Conservation (phyloP, 352 stramenopile species). For the Phytophthora pluvialis region DNA sequence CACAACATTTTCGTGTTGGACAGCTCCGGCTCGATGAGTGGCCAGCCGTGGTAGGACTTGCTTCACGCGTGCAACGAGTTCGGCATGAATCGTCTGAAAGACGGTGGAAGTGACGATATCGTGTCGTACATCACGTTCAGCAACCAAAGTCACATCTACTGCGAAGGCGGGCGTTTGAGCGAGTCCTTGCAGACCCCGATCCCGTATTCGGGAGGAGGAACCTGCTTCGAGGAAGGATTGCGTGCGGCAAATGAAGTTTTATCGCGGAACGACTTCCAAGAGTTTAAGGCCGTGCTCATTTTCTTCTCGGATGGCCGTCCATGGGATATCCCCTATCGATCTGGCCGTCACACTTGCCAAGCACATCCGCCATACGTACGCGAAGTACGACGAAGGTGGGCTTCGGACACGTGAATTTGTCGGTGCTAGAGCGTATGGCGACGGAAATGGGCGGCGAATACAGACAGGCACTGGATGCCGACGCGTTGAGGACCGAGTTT, state of each 20-base stretch:
- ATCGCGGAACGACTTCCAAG: conserved; percentile 57
- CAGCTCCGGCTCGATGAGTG: conserved; percentile 47
- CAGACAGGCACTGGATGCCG: conserved; percentile 31
- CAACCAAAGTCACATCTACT: conserved; percentile 18
- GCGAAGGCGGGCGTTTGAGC: conserved; percentile 21
- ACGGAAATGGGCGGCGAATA: conserved; percentile 59
- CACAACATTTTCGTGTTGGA: conserved; percentile 56
- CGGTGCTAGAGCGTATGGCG: conserved; percentile 53
- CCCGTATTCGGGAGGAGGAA: conserved; percentile 46
- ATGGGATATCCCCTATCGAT: conserved; percentile 27
- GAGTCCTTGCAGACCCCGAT: conserved; percentile 8
- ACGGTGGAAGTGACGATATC: conserved; percentile 32
- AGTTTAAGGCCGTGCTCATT: conserved; percentile 48
- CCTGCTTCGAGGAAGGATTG: conserved; percentile 47
- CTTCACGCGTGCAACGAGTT: conserved; percentile 36
- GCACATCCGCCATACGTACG: conserved; percentile 56
- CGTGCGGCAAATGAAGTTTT: conserved; percentile 58
- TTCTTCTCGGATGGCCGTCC: conserved; percentile 59
- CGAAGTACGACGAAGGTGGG: conserved; percentile 60
- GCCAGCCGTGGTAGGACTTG: conserved; percentile 36
- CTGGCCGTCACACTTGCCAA: conserved; percentile 45
- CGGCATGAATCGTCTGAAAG: conserved; percentile 25
- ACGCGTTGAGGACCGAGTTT: conserved; percentile 40
- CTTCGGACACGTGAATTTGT: conserved; percentile 64
- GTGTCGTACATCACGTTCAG: conserved; percentile 49